Evolutionary conservation across 1,139 yeast genomes (phyloP).

Genomic region (Scheffersomyces illinoinensis): DNA sequence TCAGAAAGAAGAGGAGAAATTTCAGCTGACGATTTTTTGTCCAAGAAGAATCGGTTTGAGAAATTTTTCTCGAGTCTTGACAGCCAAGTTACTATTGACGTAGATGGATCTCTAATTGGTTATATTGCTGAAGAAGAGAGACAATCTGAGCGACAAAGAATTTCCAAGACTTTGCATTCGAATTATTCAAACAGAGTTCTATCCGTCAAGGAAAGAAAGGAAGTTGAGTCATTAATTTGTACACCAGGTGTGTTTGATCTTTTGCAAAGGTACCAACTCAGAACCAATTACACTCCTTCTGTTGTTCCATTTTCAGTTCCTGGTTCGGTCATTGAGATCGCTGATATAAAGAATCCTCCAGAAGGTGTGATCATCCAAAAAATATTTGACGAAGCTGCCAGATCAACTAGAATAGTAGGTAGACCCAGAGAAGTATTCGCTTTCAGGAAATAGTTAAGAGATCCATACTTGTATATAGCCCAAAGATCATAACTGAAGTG

Average conservation of each 20-base stretch:
- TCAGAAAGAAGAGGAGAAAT: constrained; percentile 41
- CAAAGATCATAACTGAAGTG: neutral
- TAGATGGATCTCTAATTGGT: constrained; percentile 25
- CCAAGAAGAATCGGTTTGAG: constrained; percentile 8
- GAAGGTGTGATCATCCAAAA: constrained; percentile 34
- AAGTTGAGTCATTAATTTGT: constrained; percentile 27
- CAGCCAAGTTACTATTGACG: constrained; percentile 29
- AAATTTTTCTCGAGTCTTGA: constrained; percentile 9
- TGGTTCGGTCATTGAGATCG: constrained; percentile 34
- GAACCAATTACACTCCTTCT: constrained; percentile 29
- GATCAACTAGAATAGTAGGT: constrained; percentile 30
- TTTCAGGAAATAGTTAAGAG: neutral
- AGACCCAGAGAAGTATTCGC: constrained; percentile 38
- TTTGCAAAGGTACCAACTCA: constrained; percentile 25
- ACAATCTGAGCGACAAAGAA: constrained; percentile 18
- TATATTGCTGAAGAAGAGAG: constrained; percentile 21
- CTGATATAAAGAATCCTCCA: constrained; percentile 32
- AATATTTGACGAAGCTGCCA: constrained; percentile 32
- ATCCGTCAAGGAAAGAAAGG: constrained; percentile 24
- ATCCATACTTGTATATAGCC: constrained; percentile 14
- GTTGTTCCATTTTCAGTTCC: constrained; percentile 35
- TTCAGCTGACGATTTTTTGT: constrained; percentile 23
- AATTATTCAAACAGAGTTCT: constrained; percentile 24
- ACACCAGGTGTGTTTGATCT: constrained; percentile 37
- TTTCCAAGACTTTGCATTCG: constrained; percentile 17